Base-by-base conservation (phyloP, 495 filamentous ascomycete genomes). In the Penicillium cataractarum region DNA sequence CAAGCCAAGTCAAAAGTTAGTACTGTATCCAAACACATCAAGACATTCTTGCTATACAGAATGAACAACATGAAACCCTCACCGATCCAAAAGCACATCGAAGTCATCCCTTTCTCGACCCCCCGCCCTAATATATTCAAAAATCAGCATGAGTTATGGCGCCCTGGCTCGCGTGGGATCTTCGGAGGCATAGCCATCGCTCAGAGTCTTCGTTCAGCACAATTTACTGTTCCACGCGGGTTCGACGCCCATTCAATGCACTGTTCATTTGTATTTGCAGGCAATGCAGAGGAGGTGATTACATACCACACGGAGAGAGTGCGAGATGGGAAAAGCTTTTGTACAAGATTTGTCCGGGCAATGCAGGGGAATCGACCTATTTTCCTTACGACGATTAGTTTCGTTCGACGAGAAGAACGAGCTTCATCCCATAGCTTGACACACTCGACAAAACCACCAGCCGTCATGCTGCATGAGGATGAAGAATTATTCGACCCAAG, bases 231-330 rank as follows among this genome's bases (percentile, higher is more conserved):
- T 7, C 83, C 85, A 0, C 58, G 71, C 2, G 76, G 87, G 69
- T 93, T 93, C 77, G 76, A 84, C 53, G 80, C 89, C 33, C 91
- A 96, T 77, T 87, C 83, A 69, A 92, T 93, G 89, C 92, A 96
- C 80, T 94, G 92, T 83, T 96, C 93, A 80, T 96, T 96, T 78
- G 85, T 96, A 29, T 86, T 93, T 5, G 90, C 90, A 7, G 92
- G 92, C 39, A 85, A 89, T 69, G 71, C 83, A 5, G 80, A 86
- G 32, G 84, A 91, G 27, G 90, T 92, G n/a, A 87, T 96, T 65
- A 79, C 93, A 55, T 96, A 89, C 68, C 85, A 92, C 69, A 92
- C 96, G 35, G 92, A 95, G 78, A 83, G 85, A 54, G 87, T 95
- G 32, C 86, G 92, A 49, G 87, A 90, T 65, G 92, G 92, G 21